A percentile compares a stretch with the other conserved stretches of the same genome.
phyloP scores from a whole-genome alignment of 75 land plant genomes.

The Ceratopteris richardii region DNA sequence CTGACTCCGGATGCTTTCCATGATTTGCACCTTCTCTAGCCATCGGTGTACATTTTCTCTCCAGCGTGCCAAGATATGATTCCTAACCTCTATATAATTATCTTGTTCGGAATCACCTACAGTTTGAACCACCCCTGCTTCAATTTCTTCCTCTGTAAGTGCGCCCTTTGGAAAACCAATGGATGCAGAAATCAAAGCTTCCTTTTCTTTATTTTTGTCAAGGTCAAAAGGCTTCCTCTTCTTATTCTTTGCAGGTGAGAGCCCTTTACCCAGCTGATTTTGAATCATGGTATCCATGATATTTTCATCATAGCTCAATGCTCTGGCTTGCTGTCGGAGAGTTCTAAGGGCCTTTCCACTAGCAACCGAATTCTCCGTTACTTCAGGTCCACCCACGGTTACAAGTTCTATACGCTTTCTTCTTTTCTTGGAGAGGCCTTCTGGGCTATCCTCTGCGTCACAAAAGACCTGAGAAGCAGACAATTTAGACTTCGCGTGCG shows the following conservation, averaged over 20 bases:
- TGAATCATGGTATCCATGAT: slow-evolving; percentile 66
- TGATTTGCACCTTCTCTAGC: slow-evolving; percentile 52
- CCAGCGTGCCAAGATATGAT: slow-evolving; percentile 82
- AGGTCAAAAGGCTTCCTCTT: slow-evolving; percentile 38
- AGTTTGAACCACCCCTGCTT: slow-evolving; percentile 49
- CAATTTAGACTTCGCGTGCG: too few species aligned
- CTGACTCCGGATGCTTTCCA: slow-evolving; percentile 57
- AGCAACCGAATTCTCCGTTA: neutral
- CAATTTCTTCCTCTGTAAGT: slow-evolving; percentile 71
- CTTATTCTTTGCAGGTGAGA: slow-evolving; percentile 18
- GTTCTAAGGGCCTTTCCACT: slow-evolving; percentile 19
- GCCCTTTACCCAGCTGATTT: slow-evolving; percentile 32
- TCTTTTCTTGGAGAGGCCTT: too few species aligned
- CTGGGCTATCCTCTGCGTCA: too few species aligned
- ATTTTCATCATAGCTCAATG: slow-evolving; percentile 57
- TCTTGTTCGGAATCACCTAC: slow-evolving; percentile 92
- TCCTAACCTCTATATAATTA: slow-evolving; percentile 79
- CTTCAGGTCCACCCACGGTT: too few species aligned
- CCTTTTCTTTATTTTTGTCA: slow-evolving; percentile 61
- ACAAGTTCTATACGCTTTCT: too few species aligned
- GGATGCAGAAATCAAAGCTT: slow-evolving; percentile 79
- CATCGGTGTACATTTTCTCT: slow-evolving; percentile 61
- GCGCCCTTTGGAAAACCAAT: slow-evolving; percentile 82
- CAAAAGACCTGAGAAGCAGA: too few species aligned
- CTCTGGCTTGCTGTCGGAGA: slow-evolving; percentile 27